phyloP scores from a whole-genome alignment of 352 stramenopile genomes.

The Thalassiosira livingstoniorum region DNA sequence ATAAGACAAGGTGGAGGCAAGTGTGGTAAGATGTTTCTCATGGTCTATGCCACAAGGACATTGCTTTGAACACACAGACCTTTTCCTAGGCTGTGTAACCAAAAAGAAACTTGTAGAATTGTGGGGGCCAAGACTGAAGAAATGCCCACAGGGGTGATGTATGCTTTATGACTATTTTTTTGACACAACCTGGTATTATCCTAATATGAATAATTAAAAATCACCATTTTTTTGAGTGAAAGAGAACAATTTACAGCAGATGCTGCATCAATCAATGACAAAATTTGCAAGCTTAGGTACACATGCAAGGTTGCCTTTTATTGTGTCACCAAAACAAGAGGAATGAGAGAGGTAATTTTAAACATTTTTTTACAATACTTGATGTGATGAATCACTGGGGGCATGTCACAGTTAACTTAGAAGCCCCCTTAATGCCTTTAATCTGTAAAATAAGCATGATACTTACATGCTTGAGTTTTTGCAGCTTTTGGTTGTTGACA shows the following conservation, averaged over 20 bases:
- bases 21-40: constrained; percentile 24
- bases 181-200: constrained; percentile 18
- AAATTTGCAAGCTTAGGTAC: background rate
- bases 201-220: constrained; percentile 21
- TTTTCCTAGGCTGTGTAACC: constrained; percentile 10
- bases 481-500: too few relatives aligned
- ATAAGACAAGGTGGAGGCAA: constrained; percentile 27
- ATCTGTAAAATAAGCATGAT: too few relatives aligned
- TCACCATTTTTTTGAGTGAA: constrained; percentile 10
- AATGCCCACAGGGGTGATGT: constrained; percentile 7
- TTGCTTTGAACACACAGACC: constrained; percentile 27
- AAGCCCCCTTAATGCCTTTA: too few relatives aligned
- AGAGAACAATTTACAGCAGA: constrained; percentile 17
- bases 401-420: too few relatives aligned
- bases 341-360: constrained; percentile 8
- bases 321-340: constrained; percentile 13
- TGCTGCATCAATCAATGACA: constrained; percentile 9
- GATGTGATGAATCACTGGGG: too few relatives aligned
- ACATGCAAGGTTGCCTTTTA: constrained; percentile 21
- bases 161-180: constrained; percentile 24
- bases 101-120: constrained; percentile 29
- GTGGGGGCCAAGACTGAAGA: constrained; percentile 24
- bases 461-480: too few relatives aligned
- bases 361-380: constrained; percentile 5
- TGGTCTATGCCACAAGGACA: constrained; percentile 29